Conservation (phyloP, 495 filamentous ascomycete species). For the Letharia lupina region DNA sequence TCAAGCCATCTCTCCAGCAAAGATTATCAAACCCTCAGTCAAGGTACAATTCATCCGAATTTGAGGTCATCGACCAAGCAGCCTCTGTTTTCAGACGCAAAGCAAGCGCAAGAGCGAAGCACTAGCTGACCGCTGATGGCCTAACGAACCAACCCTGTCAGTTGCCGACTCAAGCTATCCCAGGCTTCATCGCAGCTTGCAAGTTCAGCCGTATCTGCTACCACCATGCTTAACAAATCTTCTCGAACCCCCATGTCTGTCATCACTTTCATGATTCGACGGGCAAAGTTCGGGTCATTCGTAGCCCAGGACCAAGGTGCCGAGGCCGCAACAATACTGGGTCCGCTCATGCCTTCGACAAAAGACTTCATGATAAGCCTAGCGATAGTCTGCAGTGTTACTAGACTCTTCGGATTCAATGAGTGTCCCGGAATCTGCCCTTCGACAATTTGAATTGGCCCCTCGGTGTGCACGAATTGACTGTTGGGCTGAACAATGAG, state of each 20-base stretch:
- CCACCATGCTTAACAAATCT: slow-evolving; percentile 9
- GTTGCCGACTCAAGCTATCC: neutral
- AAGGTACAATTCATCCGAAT: too few relatives aligned
- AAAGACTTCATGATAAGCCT: slow-evolving; percentile 19
- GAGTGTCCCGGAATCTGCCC: neutral
- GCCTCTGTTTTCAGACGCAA: too few relatives aligned
- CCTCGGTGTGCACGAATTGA: neutral
- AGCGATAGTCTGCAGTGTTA: slow-evolving; percentile 17
- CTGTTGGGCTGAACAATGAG: slow-evolving; percentile 13
- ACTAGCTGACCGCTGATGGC: neutral
- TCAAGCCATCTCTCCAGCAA: too few relatives aligned
- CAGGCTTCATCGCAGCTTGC: neutral
- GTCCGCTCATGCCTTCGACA: slow-evolving; percentile 10
- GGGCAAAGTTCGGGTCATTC: slow-evolving; percentile 11
- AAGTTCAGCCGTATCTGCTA: slow-evolving; percentile 1
- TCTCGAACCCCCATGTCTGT: slow-evolving; percentile 12
- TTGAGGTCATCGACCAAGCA: too few relatives aligned
- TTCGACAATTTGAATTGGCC: neutral
- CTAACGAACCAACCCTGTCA: neutral
- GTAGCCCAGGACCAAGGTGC: slow-evolving; percentile 15
- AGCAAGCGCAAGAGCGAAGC: neutral
- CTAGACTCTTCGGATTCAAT: slow-evolving; percentile 16
- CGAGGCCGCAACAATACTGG: neutral
- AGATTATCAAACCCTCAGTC: too few relatives aligned
- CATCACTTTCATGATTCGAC: slow-evolving; percentile 11